Conservation (phyloP, 805 yeast species). For the Pichia thaimueangensis region DNA sequence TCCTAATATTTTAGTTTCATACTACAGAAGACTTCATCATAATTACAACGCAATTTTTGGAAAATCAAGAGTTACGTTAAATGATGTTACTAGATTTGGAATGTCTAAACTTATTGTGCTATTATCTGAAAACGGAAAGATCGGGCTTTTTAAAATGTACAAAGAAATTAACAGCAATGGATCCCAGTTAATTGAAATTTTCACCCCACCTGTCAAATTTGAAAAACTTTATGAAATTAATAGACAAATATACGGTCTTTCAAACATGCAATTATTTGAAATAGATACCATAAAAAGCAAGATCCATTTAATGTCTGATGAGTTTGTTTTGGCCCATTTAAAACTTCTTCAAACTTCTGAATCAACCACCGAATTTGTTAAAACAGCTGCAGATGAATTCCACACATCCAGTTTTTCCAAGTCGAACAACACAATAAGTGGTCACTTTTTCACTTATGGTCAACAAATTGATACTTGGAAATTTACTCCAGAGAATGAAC, state of each 20-base stretch:
- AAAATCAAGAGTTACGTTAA: conserved; percentile 14
- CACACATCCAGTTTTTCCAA: conserved; percentile 11
- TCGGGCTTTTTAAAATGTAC: conserved; percentile 41
- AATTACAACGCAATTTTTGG: conserved; percentile 20
- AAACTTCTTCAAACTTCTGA: conserved; percentile 3
- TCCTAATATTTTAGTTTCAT: conserved; percentile 26
- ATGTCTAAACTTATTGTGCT: conserved; percentile 37
- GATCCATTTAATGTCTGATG: background rate
- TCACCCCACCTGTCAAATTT: conserved; percentile 2
- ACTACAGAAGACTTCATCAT: conserved; percentile 27
- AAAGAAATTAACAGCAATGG: conserved; percentile 3
- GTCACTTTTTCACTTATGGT: conserved; percentile 10
- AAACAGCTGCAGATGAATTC: conserved; percentile 14
- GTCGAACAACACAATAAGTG: conserved; percentile 12
- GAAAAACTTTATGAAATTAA: conserved; percentile 13
- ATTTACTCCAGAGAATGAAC: conserved; percentile 22
- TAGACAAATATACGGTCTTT: conserved; percentile 1
- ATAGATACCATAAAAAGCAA: conserved; percentile 2
- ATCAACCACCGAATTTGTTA: conserved; percentile 10
- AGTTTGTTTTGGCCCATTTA: conserved; percentile 5
- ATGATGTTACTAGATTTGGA: conserved; percentile 35
- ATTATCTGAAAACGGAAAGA: conserved; percentile 34
- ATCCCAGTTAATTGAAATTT: conserved; percentile 4
- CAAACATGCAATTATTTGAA: background rate
- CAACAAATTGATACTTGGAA: conserved; percentile 18